A percentile compares a stretch with the other conserved stretches of the same genome.
Conservation (phyloP, 2,329 filamentous ascomycete species). For the Pseudogymnoascus sp. region DNA sequence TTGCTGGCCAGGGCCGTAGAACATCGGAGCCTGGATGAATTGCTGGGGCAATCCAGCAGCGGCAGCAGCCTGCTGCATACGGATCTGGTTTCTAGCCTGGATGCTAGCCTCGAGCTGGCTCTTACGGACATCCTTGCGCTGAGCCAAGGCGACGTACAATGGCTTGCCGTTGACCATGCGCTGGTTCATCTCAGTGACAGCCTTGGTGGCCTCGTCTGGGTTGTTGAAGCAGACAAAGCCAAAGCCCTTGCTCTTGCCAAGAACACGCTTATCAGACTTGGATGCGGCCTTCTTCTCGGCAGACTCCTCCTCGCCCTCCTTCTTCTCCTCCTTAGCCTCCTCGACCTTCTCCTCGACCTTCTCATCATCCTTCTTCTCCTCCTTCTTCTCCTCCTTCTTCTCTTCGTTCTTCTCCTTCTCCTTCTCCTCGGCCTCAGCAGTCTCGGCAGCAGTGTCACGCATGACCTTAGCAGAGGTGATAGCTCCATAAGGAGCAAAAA, state of each 20-base stretch:
- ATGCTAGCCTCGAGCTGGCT: constrained; percentile 99
- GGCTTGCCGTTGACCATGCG: constrained; percentile 97
- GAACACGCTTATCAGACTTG: constrained; percentile 47
- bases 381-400: constrained; percentile 44
- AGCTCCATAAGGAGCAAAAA: constrained; percentile 84
- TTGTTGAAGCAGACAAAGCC: constrained; percentile 99
- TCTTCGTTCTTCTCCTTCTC: constrained; percentile 45
- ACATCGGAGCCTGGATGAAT: constrained; percentile 85
- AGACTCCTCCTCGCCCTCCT: constrained; percentile 44
- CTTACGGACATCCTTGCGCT: constrained; percentile 99
- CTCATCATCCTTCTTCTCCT: constrained; percentile 42
- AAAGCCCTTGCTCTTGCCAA: constrained; percentile 99
- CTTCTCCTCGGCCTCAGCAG: constrained; percentile 34
- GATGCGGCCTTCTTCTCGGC: constrained; percentile 47
- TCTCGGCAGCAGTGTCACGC: constrained; percentile 68
- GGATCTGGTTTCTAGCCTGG: constrained; percentile 95
- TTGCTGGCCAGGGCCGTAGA: constrained; percentile 80
- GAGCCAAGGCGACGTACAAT: constrained; percentile 92
- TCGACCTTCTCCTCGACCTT: constrained; percentile 37
- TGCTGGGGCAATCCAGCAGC: constrained; percentile 81
- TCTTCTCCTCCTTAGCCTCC: constrained; percentile 36
- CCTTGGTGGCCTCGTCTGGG: constrained; percentile 97
- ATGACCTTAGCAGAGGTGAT: constrained; percentile 99
- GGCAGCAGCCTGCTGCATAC: constrained; percentile 94
- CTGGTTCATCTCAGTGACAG: constrained; percentile 99